These are phyloP conservation scores for Leishmania martiniquensis DNA, from an alignment of 208 protist genomes.

Conservation along the genomic window DNA sequence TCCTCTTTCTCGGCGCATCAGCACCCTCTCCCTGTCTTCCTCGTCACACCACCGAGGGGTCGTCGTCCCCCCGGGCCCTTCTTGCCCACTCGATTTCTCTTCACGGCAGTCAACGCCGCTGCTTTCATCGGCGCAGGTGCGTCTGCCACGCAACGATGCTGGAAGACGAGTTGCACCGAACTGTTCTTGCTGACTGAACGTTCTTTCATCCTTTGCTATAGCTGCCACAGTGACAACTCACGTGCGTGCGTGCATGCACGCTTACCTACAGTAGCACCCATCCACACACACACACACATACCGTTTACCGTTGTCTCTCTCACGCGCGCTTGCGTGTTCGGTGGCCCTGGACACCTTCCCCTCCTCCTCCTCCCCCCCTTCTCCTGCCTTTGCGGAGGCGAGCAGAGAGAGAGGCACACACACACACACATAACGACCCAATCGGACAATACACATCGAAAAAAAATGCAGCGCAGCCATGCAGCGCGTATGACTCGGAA, in stretches of 20 bases:
- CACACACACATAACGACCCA: conserved; percentile 1
- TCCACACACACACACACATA: not conserved
- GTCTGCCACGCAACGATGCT: not conserved
- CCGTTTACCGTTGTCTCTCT: not conserved
- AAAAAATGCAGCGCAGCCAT: not conserved
- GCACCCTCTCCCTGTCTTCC: no score
- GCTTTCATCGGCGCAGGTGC: no score
- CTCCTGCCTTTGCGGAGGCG: no score
- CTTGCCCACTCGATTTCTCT: no score
- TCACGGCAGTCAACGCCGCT: no score
- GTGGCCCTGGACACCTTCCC: not conserved
- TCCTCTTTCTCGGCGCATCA: no score
- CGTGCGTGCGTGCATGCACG: not conserved
- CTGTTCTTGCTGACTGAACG: not conserved
- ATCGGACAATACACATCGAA: no score
- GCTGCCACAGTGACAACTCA: not conserved
- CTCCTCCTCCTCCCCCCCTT: no score
- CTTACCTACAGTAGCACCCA: not conserved
- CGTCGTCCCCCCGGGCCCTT: no score
- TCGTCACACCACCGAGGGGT: no score
- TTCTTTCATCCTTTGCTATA: not conserved
- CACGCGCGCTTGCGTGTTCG: not conserved
- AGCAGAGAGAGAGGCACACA: not conserved
- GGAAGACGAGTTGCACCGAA: not conserved
- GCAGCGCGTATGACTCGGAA: not conserved